Conservation (phyloP, 2,329 filamentous ascomycete species). For the Clarireedia monteithiana region DNA sequence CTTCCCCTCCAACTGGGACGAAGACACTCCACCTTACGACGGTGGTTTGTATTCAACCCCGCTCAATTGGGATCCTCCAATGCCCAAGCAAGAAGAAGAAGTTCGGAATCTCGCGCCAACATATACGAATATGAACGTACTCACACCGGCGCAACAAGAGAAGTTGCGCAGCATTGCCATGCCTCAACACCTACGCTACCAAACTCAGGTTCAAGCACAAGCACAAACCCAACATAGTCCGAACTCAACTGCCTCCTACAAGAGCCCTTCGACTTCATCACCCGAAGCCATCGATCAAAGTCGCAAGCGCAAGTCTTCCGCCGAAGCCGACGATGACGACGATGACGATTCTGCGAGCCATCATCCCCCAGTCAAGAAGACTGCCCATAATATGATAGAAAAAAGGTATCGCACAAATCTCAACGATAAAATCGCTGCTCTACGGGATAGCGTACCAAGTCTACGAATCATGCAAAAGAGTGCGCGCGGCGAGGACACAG, state of each 20-base stretch:
- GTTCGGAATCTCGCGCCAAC: conserved; percentile 10
- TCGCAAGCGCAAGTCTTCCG: conserved; percentile 65
- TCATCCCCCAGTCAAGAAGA: conserved; percentile 68
- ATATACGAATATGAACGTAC: conserved; percentile 23
- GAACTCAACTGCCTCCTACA: conserved; percentile 44
- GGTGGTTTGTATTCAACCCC: conserved; percentile 28
- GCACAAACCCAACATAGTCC: conserved; percentile 46
- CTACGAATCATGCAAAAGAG: conserved; percentile 76
- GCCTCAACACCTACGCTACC: conserved; percentile 53
- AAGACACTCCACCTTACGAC: conserved; percentile 26
- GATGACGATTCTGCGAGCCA: conserved; percentile 51
- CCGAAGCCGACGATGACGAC: conserved; percentile 47
- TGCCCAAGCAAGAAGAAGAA: conserved; percentile 16
- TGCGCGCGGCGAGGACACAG: conserved; percentile 57
- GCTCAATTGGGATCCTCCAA: conserved; percentile 27
- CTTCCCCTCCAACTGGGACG: conserved; percentile 24
- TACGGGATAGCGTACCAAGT: conserved; percentile 87
- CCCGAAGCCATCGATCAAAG: conserved; percentile 46
- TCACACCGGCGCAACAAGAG: conserved; percentile 50
- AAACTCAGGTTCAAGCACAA: conserved; percentile 7
- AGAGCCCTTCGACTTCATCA: conserved; percentile 45
- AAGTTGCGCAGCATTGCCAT: conserved; percentile 56
- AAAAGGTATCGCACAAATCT: conserved; percentile 94
- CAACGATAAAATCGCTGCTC: conserved; percentile 91
- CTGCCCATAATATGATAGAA: conserved; percentile 96